Evolutionary conservation across 345 rosid species (phyloP).

Genomic region (Eucalyptus tenuipes): DNA sequence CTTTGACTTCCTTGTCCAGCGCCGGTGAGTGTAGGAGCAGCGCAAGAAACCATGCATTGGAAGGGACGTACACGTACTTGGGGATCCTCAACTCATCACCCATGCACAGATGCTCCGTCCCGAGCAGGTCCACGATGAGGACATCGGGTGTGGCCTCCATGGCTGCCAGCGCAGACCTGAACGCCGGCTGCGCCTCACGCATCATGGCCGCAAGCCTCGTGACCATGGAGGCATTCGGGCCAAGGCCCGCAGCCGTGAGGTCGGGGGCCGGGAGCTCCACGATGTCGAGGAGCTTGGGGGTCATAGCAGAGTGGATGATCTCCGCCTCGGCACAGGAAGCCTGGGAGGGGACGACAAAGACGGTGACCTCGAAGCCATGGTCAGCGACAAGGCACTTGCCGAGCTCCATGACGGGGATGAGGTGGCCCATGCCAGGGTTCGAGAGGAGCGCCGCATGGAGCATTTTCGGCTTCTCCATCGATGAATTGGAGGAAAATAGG

Average conservation of each 20-base stretch:
- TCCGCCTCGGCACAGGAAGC: constrained; percentile 12
- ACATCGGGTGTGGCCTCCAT: constrained; percentile 21
- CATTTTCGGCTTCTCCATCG: background rate
- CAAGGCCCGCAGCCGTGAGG: constrained; percentile 8
- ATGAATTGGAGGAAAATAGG: background rate
- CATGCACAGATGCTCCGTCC: constrained; percentile 14
- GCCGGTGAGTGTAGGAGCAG: constrained; percentile 12
- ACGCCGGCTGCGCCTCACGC: constrained; percentile 17
- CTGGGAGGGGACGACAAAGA: constrained; percentile 12
- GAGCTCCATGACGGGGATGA: constrained; percentile 49
- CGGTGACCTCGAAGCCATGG: constrained; percentile 22
- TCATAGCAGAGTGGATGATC: background rate
- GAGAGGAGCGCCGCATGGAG: constrained; percentile 30
- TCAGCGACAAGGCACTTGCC: constrained; percentile 23
- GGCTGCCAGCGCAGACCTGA: constrained; percentile 15
- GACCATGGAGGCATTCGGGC: constrained; percentile 4
- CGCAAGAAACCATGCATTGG: constrained; percentile 48
- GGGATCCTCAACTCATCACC: constrained; percentile 23
- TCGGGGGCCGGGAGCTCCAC: constrained; percentile 17
- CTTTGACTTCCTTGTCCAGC: constrained; percentile 18
- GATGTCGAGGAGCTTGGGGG: constrained; percentile 3
- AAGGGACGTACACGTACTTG: constrained; percentile 15
- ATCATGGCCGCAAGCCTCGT: constrained; percentile 12
- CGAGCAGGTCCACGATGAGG: constrained; percentile 40
- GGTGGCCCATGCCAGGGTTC: constrained; percentile 54